Conservation (phyloP, 306 rosid genomes). For the Prosopis cineraria region DNA sequence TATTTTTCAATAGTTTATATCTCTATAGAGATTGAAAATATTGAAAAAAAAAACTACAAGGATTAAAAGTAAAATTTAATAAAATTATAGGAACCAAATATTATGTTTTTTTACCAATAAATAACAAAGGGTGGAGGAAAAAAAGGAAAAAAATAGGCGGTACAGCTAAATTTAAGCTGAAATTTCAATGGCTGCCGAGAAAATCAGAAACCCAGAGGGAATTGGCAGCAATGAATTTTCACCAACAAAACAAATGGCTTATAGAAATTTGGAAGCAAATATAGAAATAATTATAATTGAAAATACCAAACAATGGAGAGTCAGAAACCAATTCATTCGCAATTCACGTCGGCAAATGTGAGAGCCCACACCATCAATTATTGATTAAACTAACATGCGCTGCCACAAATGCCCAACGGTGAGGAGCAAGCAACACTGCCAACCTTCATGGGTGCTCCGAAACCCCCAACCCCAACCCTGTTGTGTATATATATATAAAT, state of each 20-base stretch:
- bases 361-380: slow-evolving; percentile 11
- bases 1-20: no score
- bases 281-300: neutral
- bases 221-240: neutral
- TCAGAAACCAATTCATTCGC: slow-evolving; percentile 19
- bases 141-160: neutral
- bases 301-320: neutral
- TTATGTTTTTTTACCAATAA: no score
- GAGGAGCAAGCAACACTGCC: neutral
- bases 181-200: neutral
- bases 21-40: no score
- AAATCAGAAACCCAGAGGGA: neutral
- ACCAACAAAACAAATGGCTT: no score
- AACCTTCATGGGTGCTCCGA: neutral
- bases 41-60: no score
- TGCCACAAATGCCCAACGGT: neutral
- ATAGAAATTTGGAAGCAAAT: neutral
- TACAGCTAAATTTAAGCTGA: neutral
- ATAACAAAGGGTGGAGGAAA: no score
- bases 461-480: neutral
- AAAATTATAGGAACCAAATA: no score
- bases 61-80: no score
- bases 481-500: neutral
- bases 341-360: neutral
- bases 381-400: neutral